These are phyloP conservation scores for Breynia disticha DNA, from an alignment of 441 rosid genomes.

Conservation along the genomic window DNA sequence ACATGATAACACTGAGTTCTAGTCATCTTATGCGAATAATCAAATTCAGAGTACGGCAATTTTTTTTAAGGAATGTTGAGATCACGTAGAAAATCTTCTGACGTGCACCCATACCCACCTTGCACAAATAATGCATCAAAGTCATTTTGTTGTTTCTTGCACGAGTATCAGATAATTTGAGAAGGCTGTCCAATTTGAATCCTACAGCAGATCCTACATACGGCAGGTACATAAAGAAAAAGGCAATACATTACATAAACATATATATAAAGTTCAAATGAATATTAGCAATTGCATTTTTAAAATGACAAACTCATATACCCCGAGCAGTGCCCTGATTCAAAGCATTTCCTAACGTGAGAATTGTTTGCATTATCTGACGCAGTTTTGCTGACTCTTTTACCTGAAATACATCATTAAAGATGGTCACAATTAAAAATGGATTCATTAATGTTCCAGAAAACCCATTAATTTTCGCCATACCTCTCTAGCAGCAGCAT, in stretches of 20 bases:
- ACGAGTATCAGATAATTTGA: constrained; percentile 90
- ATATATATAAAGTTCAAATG: constrained; percentile 2
- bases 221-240: constrained; percentile 8
- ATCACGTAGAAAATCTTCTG: not conserved
- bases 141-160: constrained; percentile 98
- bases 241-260: not conserved
- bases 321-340: constrained; percentile 99
- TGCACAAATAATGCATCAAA: constrained; percentile 91
- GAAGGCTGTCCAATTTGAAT: constrained; percentile 94
- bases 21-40: too few relatives aligned
- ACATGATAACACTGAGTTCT: too few relatives aligned
- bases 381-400: constrained; percentile 85
- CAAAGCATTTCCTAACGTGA: constrained; percentile 91
- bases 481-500: constrained; percentile 80
- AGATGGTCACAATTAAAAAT: constrained; percentile 9
- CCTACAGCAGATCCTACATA: constrained; percentile 88
- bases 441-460: constrained; percentile 8
- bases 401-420: constrained; percentile 46
- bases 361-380: constrained; percentile 95
- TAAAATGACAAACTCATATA: constrained; percentile 15
- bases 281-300: not conserved
- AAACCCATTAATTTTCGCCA: constrained; percentile 6
- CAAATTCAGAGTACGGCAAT: too few relatives aligned
- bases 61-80: not conserved
- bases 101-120: constrained; percentile 35